phyloP scores from a whole-genome alignment of 2,329 filamentous ascomycete genomes.

The Penicillium aurantiogriseum region DNA sequence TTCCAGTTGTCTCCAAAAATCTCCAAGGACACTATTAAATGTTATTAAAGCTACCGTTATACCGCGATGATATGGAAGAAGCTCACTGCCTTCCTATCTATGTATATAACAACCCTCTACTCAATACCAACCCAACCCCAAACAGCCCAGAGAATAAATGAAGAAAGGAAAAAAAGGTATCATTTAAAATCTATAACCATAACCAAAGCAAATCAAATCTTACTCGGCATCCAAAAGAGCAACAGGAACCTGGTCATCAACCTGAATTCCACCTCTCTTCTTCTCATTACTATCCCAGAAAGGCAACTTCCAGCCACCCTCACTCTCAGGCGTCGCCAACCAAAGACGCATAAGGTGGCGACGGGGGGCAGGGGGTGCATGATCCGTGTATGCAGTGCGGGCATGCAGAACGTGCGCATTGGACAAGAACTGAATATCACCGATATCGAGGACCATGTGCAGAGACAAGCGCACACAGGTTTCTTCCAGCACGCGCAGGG shows the following conservation, averaged over 20 bases:
- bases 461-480: constrained; percentile 71
- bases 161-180: constrained; percentile 12
- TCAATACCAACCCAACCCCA: too few species aligned
- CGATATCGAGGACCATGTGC: constrained; percentile 83
- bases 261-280: constrained; percentile 86
- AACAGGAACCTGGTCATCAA: constrained; percentile 73
- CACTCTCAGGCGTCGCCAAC: constrained; percentile 75
- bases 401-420: constrained; percentile 81
- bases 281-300: constrained; percentile 78
- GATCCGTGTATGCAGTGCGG: constrained; percentile 74
- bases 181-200: constrained; percentile 3
- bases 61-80: too few species aligned
- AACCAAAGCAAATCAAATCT: constrained; percentile 9
- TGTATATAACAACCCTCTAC: too few species aligned
- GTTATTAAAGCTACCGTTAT: too few species aligned
- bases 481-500: constrained; percentile 68
- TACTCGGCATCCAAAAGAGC: constrained; percentile 78
- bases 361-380: constrained; percentile 65
- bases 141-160: background rate
- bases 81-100: too few species aligned
- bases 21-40: too few species aligned
- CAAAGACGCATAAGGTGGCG: constrained; percentile 81
- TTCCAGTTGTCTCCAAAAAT: too few species aligned
- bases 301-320: constrained; percentile 82
- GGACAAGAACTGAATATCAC: constrained; percentile 82